Percentiles rank a stretch among this genome's conserved stretches.
Evolutionary conservation across 495 filamentous ascomycete species (phyloP).

Genomic region (Xylaria venustula): DNA sequence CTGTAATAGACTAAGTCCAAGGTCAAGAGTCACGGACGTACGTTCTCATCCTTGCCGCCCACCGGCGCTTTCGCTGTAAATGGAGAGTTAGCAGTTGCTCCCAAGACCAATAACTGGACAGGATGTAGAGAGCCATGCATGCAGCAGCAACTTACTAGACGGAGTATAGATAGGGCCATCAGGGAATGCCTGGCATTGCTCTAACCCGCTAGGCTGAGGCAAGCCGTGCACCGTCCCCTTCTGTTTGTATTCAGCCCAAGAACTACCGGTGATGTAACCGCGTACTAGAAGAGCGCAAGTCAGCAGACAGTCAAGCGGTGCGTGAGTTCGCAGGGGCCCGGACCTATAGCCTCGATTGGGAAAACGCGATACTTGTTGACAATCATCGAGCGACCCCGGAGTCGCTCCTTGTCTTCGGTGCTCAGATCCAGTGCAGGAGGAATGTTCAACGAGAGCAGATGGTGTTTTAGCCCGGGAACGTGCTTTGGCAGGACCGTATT

Average conservation of each 20-base stretch:
- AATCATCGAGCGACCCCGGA: constrained; percentile 76
- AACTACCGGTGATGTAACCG: constrained; percentile 91
- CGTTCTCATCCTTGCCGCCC: constrained; percentile 84
- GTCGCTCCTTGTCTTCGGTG: constrained; percentile 43
- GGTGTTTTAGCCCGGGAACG: constrained; percentile 69
- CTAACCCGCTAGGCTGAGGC: constrained; percentile 61
- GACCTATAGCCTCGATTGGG: constrained; percentile 71
- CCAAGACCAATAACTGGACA: background rate
- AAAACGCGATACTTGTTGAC: constrained; percentile 77
- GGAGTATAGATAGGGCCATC: constrained; percentile 72
- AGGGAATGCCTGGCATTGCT: constrained; percentile 71
- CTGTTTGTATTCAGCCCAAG: constrained; percentile 75
- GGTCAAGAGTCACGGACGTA: too few relatives aligned
- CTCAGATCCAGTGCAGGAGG: constrained; percentile 52
- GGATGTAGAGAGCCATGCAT: background rate
- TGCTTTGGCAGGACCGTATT: constrained; percentile 56
- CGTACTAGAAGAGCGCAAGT: constrained; percentile 59
- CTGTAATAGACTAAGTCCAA: too few relatives aligned
- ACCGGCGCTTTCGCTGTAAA: constrained; percentile 86
- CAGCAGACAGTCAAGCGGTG: background rate
- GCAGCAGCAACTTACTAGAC: constrained; percentile 10
- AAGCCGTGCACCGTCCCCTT: constrained; percentile 81
- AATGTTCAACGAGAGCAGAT: constrained; percentile 70
- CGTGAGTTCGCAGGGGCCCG: background rate
- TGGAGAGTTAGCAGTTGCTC: background rate